These are phyloP conservation scores for Xylogone sp. DNA, from an alignment of 2,329 filamentous ascomycete species.

Conservation along the genomic window DNA sequence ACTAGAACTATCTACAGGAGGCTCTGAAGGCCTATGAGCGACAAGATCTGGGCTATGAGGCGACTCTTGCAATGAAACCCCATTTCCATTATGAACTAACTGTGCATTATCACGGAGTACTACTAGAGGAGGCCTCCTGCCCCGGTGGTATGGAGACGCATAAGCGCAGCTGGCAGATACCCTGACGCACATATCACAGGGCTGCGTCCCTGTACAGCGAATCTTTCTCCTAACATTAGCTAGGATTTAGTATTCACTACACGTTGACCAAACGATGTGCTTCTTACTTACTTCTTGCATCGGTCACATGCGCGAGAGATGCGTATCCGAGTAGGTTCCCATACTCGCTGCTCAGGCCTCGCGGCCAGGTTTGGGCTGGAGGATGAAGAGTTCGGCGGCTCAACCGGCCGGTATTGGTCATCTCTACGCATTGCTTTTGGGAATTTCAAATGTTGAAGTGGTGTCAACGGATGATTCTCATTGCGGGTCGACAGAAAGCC, in stretches of 20 bases:
- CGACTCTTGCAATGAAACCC: background rate
- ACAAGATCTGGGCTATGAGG: background rate
- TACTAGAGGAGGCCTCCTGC: background rate
- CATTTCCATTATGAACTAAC: background rate
- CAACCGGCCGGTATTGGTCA: background rate
- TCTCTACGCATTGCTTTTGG: background rate
- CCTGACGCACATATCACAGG: background rate
- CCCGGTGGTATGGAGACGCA: background rate
- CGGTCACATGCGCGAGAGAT: background rate
- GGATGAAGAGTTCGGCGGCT: background rate
- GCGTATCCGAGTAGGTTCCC: background rate
- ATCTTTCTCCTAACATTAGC: slow-evolving; percentile 6
- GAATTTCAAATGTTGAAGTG: too few species aligned
- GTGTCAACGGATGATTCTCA: background rate
- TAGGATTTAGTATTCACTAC: background rate
- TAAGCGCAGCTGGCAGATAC: background rate
- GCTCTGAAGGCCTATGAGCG: background rate
- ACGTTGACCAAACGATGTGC: background rate
- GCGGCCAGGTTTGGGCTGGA: background rate
- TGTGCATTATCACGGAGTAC: background rate
- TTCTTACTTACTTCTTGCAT: background rate
- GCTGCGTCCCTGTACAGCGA: slow-evolving; percentile 9
- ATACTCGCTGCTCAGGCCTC: background rate
- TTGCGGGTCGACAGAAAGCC: background rate
- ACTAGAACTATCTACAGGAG: background rate